phyloP scores from a whole-genome alignment of 768 basidiomycete genomes.

The Tulasnella calospora region DNA sequence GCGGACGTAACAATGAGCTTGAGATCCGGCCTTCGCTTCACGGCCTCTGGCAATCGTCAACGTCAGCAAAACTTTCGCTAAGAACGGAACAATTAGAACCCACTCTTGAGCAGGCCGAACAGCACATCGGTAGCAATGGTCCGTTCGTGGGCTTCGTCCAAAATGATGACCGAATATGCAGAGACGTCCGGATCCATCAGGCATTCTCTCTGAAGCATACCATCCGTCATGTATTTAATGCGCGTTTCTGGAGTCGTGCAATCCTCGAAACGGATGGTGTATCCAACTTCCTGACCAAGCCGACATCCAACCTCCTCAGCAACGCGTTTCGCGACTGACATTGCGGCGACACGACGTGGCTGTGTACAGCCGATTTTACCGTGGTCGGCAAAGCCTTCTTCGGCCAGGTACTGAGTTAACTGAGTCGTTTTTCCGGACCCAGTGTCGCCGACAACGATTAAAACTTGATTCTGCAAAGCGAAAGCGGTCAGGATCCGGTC shows the following conservation, averaged over 20 bases:
- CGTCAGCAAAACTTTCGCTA: slow-evolving; percentile 51
- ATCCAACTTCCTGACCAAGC: background rate
- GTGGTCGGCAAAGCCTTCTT: slow-evolving; percentile 42
- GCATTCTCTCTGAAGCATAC: slow-evolving; percentile 41
- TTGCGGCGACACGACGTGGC: slow-evolving; percentile 45
- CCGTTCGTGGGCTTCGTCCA: slow-evolving; percentile 48
- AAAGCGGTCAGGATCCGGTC: background rate
- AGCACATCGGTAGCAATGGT: slow-evolving; percentile 46
- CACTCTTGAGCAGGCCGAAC: slow-evolving; percentile 52
- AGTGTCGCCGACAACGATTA: slow-evolving; percentile 89
- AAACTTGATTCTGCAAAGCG: slow-evolving; percentile 59
- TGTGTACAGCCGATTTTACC: slow-evolving; percentile 42
- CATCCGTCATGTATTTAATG: slow-evolving; percentile 47
- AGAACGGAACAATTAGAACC: slow-evolving; percentile 55
- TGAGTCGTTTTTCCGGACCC: slow-evolving; percentile 43
- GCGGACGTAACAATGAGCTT: slow-evolving; percentile 98
- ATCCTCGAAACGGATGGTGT: slow-evolving; percentile 39
- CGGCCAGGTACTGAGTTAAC: slow-evolving; percentile 20
- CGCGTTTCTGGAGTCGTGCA: slow-evolving; percentile 34
- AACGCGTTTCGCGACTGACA: slow-evolving; percentile 43
- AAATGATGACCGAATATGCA: slow-evolving; percentile 41
- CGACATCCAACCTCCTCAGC: slow-evolving; percentile 36
- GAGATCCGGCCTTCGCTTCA: slow-evolving; percentile 89
- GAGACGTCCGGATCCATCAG: slow-evolving; percentile 36
- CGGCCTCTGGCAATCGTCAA: slow-evolving; percentile 37